phyloP scores from a whole-genome alignment of 805 yeast species.

The Candida odintsovae region DNA sequence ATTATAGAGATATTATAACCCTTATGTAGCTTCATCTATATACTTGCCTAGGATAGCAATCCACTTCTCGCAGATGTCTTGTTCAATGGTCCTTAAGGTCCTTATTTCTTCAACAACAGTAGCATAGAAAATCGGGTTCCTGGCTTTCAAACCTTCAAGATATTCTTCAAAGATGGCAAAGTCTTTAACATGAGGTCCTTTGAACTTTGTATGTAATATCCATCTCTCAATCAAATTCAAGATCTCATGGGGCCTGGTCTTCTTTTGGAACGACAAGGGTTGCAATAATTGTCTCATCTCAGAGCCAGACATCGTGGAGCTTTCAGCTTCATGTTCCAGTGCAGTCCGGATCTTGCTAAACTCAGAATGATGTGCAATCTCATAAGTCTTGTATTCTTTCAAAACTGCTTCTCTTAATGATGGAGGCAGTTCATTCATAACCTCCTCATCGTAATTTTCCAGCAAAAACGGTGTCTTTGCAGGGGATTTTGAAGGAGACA shows the following conservation, averaged over 20 bases:
- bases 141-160: slow-evolving; percentile 23
- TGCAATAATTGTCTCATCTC: background rate
- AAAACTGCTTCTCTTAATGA: slow-evolving; percentile 14
- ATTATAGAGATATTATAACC: background rate
- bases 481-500: slow-evolving; percentile 3
- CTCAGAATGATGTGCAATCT: background rate
- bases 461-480: slow-evolving; percentile 1
- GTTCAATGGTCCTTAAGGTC: background rate
- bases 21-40: background rate
- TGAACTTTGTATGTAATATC: slow-evolving; percentile 28
- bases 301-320: background rate
- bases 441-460: slow-evolving; percentile 15
- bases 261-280: slow-evolving; percentile 27
- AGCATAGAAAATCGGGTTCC: slow-evolving; percentile 20
- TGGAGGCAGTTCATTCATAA: slow-evolving; percentile 21
- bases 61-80: slow-evolving; percentile 11
- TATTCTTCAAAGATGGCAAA: slow-evolving; percentile 30
- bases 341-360: background rate
- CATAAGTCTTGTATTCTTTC: slow-evolving; percentile 16
- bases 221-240: slow-evolving; percentile 29
- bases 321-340: background rate
- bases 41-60: background rate
- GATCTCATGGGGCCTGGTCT: slow-evolving; percentile 29
- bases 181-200: slow-evolving; percentile 38
- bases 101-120: slow-evolving; percentile 7